Evolutionary conservation across 768 basidiomycete genomes (phyloP), one percentile per base, ranked within the genome.

Genomic region (Auriscalpium vulgare): DNA sequence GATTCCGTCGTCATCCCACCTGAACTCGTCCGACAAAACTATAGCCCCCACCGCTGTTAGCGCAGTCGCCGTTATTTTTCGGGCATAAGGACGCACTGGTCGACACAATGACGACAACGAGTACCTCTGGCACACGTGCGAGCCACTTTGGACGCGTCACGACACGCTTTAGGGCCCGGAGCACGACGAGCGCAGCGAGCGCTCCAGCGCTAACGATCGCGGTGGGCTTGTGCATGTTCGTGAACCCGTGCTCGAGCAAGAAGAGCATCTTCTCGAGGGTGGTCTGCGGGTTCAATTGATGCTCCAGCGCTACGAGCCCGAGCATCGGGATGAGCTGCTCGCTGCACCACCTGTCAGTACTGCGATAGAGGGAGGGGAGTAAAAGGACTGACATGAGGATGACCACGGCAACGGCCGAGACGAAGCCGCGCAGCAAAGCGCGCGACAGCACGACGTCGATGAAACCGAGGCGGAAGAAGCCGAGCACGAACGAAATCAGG

Each of bases 381-480:
- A 35, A 29, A 37, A 4, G 4, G 23, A 73, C 85, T 49, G 61
- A 89, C 88, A 92, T 83, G 67, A 87, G 76, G 63, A 97, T 95
- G 45, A 97, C 85, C 8, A 88, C 78, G 1, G 87, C 90, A 29
- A 94, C 79, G 14, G 93, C 91, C 1, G 85, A 84, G 47, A 95
- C 81, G 66, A 95, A 95, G 3, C 94, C 94, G 34, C 90, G 80
- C 54, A 95, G 76, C 13, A 95, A 76, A 4, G 93, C 91, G 52
- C 92, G 84, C 63, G 90, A 92, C 34, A 97, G 78, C 6, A 95
- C 88, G 11, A 95, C 94, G 67, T 97, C 95, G 53, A 95, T 82
- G 70, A 95, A 95, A 2, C 94, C 93, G 10, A 97, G 75, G 23
- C 92, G 79, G 66, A 95, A 85, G 63, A 95, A 81, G 3, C 95